Base-by-base conservation (phyloP, 2,329 filamentous ascomycete genomes). In the Dactylellina cionopaga region DNA sequence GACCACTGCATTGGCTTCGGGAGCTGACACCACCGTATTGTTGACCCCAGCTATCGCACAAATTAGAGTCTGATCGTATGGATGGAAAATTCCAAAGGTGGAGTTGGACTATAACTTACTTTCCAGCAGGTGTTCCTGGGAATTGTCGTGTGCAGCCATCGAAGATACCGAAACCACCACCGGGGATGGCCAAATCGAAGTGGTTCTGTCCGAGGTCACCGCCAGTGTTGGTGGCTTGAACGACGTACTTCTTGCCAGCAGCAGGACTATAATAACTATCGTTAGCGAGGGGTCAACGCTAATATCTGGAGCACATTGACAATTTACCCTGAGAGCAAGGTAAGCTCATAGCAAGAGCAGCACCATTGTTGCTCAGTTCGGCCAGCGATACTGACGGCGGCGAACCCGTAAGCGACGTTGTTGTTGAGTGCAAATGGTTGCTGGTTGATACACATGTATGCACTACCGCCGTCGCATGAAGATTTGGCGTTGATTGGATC, bases 181-280 rank as follows among this genome's bases (percentile, higher is more conserved):
- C 68, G 17, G 68, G 68, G 33, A 72, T 35, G 7, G 59, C 59
- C 63, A 88, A 77, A 79, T 88, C 86, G 76, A 88, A 88, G 74
- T 88, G 86, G 77, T 87, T 87, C 29, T 77, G 76, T 41, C 81
- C 82, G 5, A 88, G 80, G 77, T 88, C 86, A 17, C 81, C 82
- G 27, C 86, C 87, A 1, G 87, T 89, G 78, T 89, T 89, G 31
- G 85, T 88, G 6, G 85, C 85, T 77, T 89, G 87, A 13, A 89
- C 84, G 58, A 89, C 81, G 85, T 89, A 87, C 68, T 82, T 85
- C 81, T 89, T 89, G 59, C 87, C 86, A 24, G 81, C 79, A 17
- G 86, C 82, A 4, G 84, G 79, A 3, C 84, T 84, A 41, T 82
- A 83, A 25, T 52, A n/a, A n/a, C 6, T 6, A 3, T 13, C 1